Conservation (phyloP, 1,284 basidiomycete species). For the Naganishia albida region DNA sequence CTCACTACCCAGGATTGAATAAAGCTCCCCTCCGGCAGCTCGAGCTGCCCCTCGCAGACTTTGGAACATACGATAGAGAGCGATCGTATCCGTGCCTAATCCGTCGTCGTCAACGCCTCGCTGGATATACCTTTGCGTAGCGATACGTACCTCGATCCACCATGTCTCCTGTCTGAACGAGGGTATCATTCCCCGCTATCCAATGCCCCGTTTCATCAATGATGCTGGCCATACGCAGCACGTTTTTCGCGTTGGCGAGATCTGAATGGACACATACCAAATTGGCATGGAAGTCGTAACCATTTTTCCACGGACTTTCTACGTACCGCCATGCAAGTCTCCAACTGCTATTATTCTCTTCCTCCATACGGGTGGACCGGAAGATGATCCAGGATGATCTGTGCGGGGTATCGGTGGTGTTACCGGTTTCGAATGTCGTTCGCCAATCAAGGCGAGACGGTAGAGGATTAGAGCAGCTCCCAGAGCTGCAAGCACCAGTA, state of each 20-base stretch:
- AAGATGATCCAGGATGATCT: neutral
- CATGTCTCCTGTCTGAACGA: conserved; percentile 92
- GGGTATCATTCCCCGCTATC: conserved; percentile 74
- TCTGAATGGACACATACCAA: conserved; percentile 47
- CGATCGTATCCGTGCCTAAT: conserved; percentile 82
- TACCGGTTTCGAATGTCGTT: conserved; percentile 8
- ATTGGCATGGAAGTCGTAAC: neutral
- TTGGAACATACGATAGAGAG: conserved; percentile 79
- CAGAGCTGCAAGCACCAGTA: conserved; percentile 23
- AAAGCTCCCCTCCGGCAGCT: conserved; percentile 67
- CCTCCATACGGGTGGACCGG: conserved; percentile 31
- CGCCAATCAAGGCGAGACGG: conserved; percentile 8
- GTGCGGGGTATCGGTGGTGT: neutral
- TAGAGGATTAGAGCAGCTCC: conserved; percentile 32
- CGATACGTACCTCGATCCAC: conserved; percentile 66
- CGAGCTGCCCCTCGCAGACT: conserved; percentile 72
- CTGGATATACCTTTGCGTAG: conserved; percentile 22
- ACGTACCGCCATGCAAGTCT: conserved; percentile 70
- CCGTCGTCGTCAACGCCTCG: neutral
- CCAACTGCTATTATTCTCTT: conserved; percentile 69
- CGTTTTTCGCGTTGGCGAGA: conserved; percentile 67
- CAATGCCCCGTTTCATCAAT: conserved; percentile 70
- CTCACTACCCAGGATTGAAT: conserved; percentile 73
- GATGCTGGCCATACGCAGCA: conserved; percentile 74
- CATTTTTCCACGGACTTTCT: neutral